These are phyloP conservation scores for Alternaria triticimaculans DNA, from an alignment of 2,329 filamentous ascomycete genomes.

Conservation along the genomic window DNA sequence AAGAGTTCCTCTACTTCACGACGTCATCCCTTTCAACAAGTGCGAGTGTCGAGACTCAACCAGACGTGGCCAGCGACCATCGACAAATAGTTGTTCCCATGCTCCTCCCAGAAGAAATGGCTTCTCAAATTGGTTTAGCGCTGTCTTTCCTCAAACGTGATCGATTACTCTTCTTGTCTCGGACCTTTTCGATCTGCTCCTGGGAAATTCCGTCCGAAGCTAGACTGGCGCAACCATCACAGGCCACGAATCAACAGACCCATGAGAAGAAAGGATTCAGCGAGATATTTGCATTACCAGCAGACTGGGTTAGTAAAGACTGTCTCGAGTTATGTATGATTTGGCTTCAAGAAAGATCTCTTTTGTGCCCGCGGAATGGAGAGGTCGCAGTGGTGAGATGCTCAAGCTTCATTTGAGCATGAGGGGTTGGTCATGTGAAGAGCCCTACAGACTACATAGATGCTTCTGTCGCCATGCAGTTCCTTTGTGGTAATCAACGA, in stretches of 20 bases:
- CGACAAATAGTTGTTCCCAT: not conserved
- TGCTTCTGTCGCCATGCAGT: not conserved
- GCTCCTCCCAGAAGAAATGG: not conserved
- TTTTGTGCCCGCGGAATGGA: not conserved
- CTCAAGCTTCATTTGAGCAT: not conserved
- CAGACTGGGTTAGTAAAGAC: not conserved
- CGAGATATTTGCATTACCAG: not conserved
- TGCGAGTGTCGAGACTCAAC: not conserved
- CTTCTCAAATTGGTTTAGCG: not conserved
- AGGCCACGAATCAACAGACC: not conserved
- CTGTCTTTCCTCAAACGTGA: not conserved
- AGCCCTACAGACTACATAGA: not conserved
- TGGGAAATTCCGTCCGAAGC: not conserved
- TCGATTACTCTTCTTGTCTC: not conserved
- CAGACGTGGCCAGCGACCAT: not conserved
- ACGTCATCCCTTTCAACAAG: not conserved
- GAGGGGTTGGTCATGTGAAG: not conserved
- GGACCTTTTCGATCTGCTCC: not conserved
- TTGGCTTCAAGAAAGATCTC: not conserved
- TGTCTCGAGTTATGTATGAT: not conserved
- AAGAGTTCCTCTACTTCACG: not conserved
- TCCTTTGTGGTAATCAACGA: not conserved
- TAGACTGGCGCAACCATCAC: not conserved
- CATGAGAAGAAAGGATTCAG: not conserved
- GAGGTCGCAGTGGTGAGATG: not conserved